These are phyloP conservation scores for Camillea tinctor DNA, from an alignment of 2,329 filamentous ascomycete species.

Conservation along the genomic window DNA sequence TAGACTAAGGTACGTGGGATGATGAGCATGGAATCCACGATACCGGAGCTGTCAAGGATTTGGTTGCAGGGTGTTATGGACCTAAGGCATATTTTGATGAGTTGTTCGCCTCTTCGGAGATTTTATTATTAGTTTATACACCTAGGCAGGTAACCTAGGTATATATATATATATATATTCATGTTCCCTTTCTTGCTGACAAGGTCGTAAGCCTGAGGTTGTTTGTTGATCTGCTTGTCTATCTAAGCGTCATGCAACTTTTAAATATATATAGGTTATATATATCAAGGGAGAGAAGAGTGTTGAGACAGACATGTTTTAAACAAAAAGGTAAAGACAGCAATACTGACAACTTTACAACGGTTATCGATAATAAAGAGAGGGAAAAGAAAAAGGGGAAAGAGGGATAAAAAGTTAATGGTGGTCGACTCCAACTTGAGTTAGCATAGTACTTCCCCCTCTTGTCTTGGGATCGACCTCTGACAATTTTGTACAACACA, in stretches of 20 bases:
- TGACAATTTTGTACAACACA: constrained; percentile 27
- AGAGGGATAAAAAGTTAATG: background rate
- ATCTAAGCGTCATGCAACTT: background rate
- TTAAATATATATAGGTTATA: too few species aligned
- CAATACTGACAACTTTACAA: too few species aligned
- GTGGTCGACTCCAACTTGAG: background rate
- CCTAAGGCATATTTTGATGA: background rate
- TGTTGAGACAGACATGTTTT: background rate
- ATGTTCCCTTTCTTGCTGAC: background rate
- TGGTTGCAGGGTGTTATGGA: background rate
- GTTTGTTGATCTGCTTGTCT: background rate
- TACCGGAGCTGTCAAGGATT: background rate
- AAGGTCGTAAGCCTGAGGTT: too few species aligned
- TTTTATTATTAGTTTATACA: background rate
- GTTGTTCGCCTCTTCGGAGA: background rate
- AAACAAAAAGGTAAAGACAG: too few species aligned
- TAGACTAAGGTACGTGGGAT: background rate
- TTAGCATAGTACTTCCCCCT: constrained; percentile 6
- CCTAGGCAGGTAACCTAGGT: too few species aligned
- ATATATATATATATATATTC: too few species aligned
- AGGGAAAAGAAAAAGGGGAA: background rate
- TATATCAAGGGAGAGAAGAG: too few species aligned
- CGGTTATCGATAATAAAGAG: background rate
- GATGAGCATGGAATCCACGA: background rate
- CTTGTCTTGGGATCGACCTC: constrained; percentile 21